Evolutionary conservation across 2,329 filamentous ascomycete genomes (phyloP), one percentile per base, ranked within the genome.

Genomic region (Xylaria sp.): DNA sequence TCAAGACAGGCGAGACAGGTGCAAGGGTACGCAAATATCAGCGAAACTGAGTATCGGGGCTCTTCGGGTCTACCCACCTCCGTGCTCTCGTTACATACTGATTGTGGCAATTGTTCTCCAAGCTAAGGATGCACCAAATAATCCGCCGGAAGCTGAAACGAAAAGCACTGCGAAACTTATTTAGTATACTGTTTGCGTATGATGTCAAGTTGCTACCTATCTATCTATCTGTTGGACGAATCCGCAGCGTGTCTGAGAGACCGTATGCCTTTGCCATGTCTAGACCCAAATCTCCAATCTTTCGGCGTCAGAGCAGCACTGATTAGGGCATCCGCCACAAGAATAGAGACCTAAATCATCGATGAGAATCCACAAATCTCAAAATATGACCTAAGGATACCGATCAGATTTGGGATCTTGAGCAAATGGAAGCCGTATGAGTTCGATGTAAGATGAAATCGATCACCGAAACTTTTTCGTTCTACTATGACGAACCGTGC

Each of bases 181-280:
- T 18, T 34, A 41, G 23, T 25, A 34, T n/a, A 20, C 15, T 8
- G 51, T 56, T 50, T 50, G 28, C 34, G 18, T 50, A 63, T 67
- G 65, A 58, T 67, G 54, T 67, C 58, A 67, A 67, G 32, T 15
- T 25, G 13, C 15, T 18, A 37, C 15, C 8, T 52, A 23, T 54
- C 15, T 32, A 15, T 34, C 51, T 34, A 2, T 25, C 18, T 28
- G 28, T 28, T 28, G 28, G 28, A 28, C 28, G 28, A 28, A 28
- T 28, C 28, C 3, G 18, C 8, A 20, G 18, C 39, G 9, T 48
- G 3, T 15, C 25, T 34, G 23, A 8, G 44, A 50, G 20, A 28
- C 13, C 10, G 46, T 28, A 28, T 52, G 18, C 9, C 39, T 28
- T 51, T 59, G 61, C 48, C 61, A 56, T 65, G 58, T 60, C 28